Conservation (phyloP, 2,329 filamentous ascomycete genomes). For the Alternaria panax region DNA sequence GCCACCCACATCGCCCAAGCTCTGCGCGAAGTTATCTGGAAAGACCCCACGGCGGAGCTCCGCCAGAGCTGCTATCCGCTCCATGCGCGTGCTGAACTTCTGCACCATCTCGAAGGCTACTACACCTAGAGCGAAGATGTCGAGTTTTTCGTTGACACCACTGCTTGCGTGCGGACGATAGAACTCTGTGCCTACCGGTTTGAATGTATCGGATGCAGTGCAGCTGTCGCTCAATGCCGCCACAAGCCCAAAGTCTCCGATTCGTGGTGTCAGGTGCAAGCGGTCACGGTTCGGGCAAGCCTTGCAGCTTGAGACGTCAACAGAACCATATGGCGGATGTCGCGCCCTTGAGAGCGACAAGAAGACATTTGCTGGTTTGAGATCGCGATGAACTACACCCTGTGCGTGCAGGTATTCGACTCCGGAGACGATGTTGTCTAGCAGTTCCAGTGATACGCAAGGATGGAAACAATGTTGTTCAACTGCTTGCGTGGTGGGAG, state of each 20-base stretch:
- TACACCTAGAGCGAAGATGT: conserved; percentile 68
- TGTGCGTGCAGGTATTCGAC: conserved; percentile 70
- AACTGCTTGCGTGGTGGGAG: conserved; percentile 15
- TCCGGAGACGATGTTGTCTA: conserved; percentile 68
- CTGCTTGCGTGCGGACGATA: conserved; percentile 60
- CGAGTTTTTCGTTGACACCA: conserved; percentile 60
- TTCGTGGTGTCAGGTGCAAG: conserved; percentile 64
- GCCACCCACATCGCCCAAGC: conserved; percentile 28
- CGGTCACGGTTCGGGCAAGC: conserved; percentile 51
- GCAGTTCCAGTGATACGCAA: conserved; percentile 62
- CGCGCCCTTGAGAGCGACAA: conserved; percentile 57
- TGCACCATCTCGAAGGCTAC: conserved; percentile 69
- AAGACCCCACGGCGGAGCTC: conserved; percentile 44
- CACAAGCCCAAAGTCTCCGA: conserved; percentile 73
- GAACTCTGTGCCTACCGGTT: conserved; percentile 67
- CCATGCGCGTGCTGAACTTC: conserved; percentile 55
- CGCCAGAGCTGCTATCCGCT: conserved; percentile 48
- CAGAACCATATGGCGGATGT: conserved; percentile 52
- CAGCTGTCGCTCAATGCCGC: conserved; percentile 57
- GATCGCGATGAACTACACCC: conserved; percentile 69
- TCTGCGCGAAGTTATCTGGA: conserved; percentile 35
- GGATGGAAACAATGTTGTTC: conserved; percentile 69
- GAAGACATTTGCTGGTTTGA: conserved; percentile 75
- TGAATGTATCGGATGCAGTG: conserved; percentile 36
- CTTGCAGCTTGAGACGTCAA: conserved; percentile 57